Conservation (phyloP, 2,329 filamentous ascomycete species). For the Xylariales sp. region DNA sequence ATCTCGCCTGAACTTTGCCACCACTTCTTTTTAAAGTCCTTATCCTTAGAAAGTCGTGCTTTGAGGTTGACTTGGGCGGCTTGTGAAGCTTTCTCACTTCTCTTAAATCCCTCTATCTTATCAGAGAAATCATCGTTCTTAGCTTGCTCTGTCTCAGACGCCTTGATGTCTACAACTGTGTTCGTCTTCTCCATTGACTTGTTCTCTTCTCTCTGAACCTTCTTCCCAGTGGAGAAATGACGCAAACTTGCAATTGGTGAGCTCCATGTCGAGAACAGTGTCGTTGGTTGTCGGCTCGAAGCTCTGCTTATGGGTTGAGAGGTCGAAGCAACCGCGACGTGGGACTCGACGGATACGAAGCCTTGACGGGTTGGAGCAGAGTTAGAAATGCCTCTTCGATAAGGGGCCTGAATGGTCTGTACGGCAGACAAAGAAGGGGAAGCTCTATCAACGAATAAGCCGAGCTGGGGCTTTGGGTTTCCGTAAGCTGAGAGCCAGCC, state of each 20-base stretch:
- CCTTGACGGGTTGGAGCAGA: too few species aligned
- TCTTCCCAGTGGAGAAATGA: slow-evolving; percentile 15
- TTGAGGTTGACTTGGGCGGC: slow-evolving; percentile 87
- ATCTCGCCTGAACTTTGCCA: slow-evolving; percentile 69
- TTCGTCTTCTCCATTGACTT: slow-evolving; percentile 9
- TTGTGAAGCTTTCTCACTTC: slow-evolving; percentile 78
- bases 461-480: too few species aligned
- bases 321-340: background rate
- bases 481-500: slow-evolving; percentile 16
- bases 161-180: slow-evolving; percentile 15
- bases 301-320: background rate
- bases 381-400: too few species aligned
- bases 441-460: too few species aligned
- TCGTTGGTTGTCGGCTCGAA: background rate
- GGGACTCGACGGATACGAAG: background rate
- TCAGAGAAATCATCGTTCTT: slow-evolving; percentile 38
- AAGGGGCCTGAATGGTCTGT: too few species aligned
- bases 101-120: slow-evolving; percentile 55
- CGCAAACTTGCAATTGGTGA: slow-evolving; percentile 7
- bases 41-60: slow-evolving; percentile 81
- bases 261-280: slow-evolving; percentile 1
- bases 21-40: slow-evolving; percentile 44
- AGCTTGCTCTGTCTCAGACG: slow-evolving; percentile 36
- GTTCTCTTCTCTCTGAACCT: background rate
- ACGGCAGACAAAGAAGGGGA: too few species aligned